Conservation (phyloP, 2,329 filamentous ascomycete species). For the Stagonosporopsis tanaceti region DNA sequence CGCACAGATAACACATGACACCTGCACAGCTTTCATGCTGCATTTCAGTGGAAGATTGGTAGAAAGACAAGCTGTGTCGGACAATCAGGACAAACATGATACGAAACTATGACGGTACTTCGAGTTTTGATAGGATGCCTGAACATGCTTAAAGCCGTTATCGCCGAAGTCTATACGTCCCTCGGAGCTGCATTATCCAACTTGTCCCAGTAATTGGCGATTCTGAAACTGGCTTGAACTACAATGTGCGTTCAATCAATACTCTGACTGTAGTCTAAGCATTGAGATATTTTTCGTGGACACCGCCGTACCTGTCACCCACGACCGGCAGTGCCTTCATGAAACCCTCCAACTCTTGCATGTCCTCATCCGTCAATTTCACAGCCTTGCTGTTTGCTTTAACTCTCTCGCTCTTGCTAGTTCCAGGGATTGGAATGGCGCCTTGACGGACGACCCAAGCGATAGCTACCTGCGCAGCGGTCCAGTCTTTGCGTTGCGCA, state of each 20-base stretch:
- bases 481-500: conserved; percentile 64
- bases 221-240: too few species aligned
- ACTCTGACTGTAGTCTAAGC: neutral
- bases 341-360: neutral
- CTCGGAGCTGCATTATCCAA: neutral
- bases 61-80: too few species aligned
- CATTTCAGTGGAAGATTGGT: too few species aligned
- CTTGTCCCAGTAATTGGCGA: too few species aligned
- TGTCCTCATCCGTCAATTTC: conserved; percentile 45
- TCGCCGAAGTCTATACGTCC: neutral
- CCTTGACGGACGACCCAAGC: conserved; percentile 64
- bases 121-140: neutral
- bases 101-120: neutral
- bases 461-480: conserved; percentile 68
- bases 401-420: conserved; percentile 62
- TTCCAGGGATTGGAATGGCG: conserved; percentile 71
- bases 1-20: conserved; percentile 7
- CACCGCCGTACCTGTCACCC: conserved; percentile 22
- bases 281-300: conserved; percentile 21
- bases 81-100: neutral
- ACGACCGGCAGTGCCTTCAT: conserved; percentile 6
- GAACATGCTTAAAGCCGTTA: conserved; percentile 5
- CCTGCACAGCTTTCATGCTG: neutral
- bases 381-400: conserved; percentile 66
- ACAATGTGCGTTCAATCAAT: too few species aligned